Percentiles rank a stretch among this genome's conserved stretches.
Conservation (phyloP, 2,329 filamentous ascomycete species). For the Fusarium tjaetaba region DNA sequence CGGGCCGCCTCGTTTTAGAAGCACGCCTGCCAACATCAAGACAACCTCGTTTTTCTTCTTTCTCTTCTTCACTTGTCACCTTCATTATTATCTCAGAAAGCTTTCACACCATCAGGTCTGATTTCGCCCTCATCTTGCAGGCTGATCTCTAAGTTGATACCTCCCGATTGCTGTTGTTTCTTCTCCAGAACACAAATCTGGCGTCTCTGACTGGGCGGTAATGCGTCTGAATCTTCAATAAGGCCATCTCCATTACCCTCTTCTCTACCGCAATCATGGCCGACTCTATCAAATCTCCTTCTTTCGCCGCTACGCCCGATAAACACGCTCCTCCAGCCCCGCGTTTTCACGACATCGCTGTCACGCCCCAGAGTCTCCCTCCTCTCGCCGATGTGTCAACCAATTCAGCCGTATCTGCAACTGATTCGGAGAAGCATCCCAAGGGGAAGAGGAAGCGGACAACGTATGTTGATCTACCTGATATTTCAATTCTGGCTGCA, state of each 20-base stretch:
- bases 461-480: conserved; percentile 56
- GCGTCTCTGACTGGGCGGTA: conserved; percentile 38
- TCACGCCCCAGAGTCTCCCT: conserved; percentile 35
- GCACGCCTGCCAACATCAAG: conserved; percentile 34
- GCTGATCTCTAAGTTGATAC: conserved; percentile 1
- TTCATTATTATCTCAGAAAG: conserved; percentile 6
- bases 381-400: conserved; percentile 34
- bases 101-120: neutral
- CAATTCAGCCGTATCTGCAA: conserved; percentile 18
- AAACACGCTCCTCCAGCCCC: conserved; percentile 39
- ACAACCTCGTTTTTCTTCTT: conserved; percentile 31
- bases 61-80: conserved; percentile 16
- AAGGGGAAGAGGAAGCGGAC: conserved; percentile 72
- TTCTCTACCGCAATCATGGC: conserved; percentile 42
- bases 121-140: neutral
- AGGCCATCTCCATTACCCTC: conserved; percentile 37
- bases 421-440: conserved; percentile 57
- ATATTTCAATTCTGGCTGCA: neutral
- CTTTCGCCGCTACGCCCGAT: conserved; percentile 38
- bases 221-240: conserved; percentile 43
- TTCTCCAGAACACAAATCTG: conserved; percentile 7
- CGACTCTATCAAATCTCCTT: conserved; percentile 35
- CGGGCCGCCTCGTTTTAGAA: conserved; percentile 44
- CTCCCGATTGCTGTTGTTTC: conserved; percentile 1
- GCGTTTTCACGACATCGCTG: conserved; percentile 39